phyloP scores from a whole-genome alignment of 306 rosid species.

The Cicer bijugum region DNA sequence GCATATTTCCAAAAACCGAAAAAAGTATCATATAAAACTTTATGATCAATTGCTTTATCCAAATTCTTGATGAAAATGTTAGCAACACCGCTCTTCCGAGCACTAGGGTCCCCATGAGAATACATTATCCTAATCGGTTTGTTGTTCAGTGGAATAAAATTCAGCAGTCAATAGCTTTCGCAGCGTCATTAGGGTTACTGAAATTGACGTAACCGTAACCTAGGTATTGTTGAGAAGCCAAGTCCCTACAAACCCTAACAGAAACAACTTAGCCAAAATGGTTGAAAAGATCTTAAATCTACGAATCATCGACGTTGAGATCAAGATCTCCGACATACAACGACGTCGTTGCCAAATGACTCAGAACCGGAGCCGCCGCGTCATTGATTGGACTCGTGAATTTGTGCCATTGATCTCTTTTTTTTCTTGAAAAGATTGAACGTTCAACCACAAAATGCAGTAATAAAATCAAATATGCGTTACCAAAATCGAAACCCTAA shows the following conservation, averaged over 20 bases:
- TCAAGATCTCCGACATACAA: slow-evolving; percentile 80
- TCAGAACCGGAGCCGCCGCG: slow-evolving; percentile 16
- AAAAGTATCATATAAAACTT: slow-evolving; percentile 70
- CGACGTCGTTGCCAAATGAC: slow-evolving; percentile 62
- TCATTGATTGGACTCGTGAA: slow-evolving; percentile 51
- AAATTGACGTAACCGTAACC: slow-evolving; percentile 81
- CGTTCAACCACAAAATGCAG: not conserved
- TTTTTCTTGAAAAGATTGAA: slow-evolving; percentile 6
- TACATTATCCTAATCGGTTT: slow-evolving; percentile 64
- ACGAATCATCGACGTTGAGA: slow-evolving; percentile 60
- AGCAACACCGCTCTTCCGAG: slow-evolving; percentile 68
- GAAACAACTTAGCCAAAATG: slow-evolving; percentile 67
- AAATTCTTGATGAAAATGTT: slow-evolving; percentile 78
- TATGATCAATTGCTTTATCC: slow-evolving; percentile 77
- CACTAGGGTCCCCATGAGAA: slow-evolving; percentile 73
- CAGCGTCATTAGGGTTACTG: slow-evolving; percentile 61
- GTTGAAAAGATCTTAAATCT: slow-evolving; percentile 68
- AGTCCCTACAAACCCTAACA: slow-evolving; percentile 73
- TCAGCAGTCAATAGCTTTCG: slow-evolving; percentile 51
- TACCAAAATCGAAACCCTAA: slow-evolving; percentile 31
- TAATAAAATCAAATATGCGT: not conserved
- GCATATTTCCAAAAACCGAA: slow-evolving; percentile 63
- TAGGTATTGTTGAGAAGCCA: slow-evolving; percentile 63
- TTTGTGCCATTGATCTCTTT: slow-evolving; percentile 56
- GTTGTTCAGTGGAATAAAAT: slow-evolving; percentile 71